Percentiles rank a stretch among this genome's conserved stretches.
Evolutionary conservation across 257 asterid genomes (phyloP).

Genomic region (Nicotiana benthamiana): DNA sequence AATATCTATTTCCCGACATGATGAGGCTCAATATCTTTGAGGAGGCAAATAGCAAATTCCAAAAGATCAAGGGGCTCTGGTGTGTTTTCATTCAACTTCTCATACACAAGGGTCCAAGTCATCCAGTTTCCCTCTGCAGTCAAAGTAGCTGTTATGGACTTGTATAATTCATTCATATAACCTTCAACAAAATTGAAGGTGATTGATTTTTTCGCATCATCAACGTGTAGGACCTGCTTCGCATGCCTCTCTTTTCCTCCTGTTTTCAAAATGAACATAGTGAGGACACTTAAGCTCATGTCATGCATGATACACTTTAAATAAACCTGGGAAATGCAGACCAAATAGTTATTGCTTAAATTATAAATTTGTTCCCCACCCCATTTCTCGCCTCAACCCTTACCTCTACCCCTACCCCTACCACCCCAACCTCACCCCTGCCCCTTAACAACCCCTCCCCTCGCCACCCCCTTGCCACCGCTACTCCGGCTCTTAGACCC

Average conservation of each 20-base stretch:
- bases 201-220: neutral
- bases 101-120: neutral
- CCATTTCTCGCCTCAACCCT: no score
- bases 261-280: neutral
- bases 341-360: no score
- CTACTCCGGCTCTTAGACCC: no score
- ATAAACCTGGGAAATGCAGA: no score
- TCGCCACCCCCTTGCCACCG: no score
- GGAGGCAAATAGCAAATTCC: neutral
- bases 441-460: no score
- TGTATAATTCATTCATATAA: neutral
- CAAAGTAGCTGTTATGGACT: neutral
- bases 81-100: neutral
- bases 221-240: neutral
- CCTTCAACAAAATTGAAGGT: neutral
- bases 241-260: neutral
- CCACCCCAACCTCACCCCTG: no score
- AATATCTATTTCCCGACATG: neutral
- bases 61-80: neutral
- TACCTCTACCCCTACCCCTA: no score
- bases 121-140: neutral
- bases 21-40: slow-evolving; percentile 3
- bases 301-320: neutral
- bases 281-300: neutral
- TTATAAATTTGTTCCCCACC: no score